phyloP scores from a whole-genome alignment of 192 early-diverging fungal genomes.

The Umbelopsis isabellina region DNA sequence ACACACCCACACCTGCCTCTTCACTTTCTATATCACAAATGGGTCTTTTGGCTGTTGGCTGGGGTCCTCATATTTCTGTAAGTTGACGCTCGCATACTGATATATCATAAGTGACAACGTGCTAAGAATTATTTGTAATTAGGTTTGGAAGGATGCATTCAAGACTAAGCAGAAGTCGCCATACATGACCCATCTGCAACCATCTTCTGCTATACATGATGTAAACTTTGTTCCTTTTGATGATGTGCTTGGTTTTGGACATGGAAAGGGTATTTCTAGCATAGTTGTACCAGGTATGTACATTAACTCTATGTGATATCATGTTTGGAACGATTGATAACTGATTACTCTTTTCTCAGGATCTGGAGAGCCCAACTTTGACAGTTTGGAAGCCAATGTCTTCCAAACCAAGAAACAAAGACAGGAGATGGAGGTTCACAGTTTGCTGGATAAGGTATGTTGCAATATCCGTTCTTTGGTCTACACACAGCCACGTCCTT shows the following conservation, averaged over 20 bases:
- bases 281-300: conserved; percentile 79
- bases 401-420: conserved; percentile 89
- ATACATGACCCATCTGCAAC: conserved; percentile 84
- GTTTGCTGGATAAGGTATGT: conserved; percentile 79
- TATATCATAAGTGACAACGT: background rate
- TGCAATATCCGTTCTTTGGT: background rate
- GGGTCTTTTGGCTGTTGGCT: conserved; percentile 83
- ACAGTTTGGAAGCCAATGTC: conserved; percentile 89
- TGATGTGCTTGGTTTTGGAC: conserved; percentile 89
- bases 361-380: conserved; percentile 97
- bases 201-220: conserved; percentile 53
- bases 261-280: conserved; percentile 75
- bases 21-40: conserved; percentile 82
- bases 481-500: background rate
- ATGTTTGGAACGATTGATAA: background rate
- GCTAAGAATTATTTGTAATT: background rate
- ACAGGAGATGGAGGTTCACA: conserved; percentile 85
- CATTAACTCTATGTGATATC: background rate
- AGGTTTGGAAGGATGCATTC: conserved; percentile 91
- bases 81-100: background rate
- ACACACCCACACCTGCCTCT: conserved; percentile 74
- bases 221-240: conserved; percentile 92
- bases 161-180: conserved; percentile 74
- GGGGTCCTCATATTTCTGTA: conserved; percentile 74
- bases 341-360: conserved; percentile 39